Evolutionary conservation across 495 filamentous ascomycete genomes (phyloP).

Genomic region (Penicillium lagena): DNA sequence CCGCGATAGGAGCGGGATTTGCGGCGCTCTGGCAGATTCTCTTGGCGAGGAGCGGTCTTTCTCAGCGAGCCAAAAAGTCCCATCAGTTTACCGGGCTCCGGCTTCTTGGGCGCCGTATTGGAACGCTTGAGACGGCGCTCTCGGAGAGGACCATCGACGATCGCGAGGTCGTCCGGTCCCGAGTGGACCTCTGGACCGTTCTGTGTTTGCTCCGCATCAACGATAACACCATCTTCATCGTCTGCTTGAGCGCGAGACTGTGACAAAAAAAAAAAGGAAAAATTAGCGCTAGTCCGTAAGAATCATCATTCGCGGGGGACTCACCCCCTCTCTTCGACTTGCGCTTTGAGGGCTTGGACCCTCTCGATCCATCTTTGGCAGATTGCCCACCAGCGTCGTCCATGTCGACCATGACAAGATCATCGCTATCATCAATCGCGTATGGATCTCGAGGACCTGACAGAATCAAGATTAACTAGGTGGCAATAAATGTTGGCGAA

Average conservation of each 20-base stretch:
- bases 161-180: slow-evolving; percentile 59
- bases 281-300: background rate
- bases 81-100: slow-evolving; percentile 40
- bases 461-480: slow-evolving; percentile 2
- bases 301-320: background rate
- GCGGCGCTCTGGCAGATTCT: slow-evolving; percentile 26
- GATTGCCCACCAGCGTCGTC: slow-evolving; percentile 38
- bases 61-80: slow-evolving; percentile 41
- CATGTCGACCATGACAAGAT: slow-evolving; percentile 50
- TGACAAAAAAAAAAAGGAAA: background rate
- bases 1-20: slow-evolving; percentile 36
- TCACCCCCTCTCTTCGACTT: slow-evolving; percentile 34
- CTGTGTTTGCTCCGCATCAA: slow-evolving; percentile 35
- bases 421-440: slow-evolving; percentile 48
- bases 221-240: slow-evolving; percentile 41
- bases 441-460: slow-evolving; percentile 51
- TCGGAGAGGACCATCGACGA: slow-evolving; percentile 66
- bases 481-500: background rate
- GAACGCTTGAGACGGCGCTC: slow-evolving; percentile 47
- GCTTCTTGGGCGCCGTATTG: slow-evolving; percentile 38
- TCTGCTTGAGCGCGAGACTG: slow-evolving; percentile 23
- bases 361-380: slow-evolving; percentile 27
- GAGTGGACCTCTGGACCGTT: slow-evolving; percentile 31
- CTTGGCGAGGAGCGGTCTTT: slow-evolving; percentile 29
- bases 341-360: slow-evolving; percentile 28